Conservation (phyloP, 768 basidiomycete genomes). For the Russula vinacea region DNA sequence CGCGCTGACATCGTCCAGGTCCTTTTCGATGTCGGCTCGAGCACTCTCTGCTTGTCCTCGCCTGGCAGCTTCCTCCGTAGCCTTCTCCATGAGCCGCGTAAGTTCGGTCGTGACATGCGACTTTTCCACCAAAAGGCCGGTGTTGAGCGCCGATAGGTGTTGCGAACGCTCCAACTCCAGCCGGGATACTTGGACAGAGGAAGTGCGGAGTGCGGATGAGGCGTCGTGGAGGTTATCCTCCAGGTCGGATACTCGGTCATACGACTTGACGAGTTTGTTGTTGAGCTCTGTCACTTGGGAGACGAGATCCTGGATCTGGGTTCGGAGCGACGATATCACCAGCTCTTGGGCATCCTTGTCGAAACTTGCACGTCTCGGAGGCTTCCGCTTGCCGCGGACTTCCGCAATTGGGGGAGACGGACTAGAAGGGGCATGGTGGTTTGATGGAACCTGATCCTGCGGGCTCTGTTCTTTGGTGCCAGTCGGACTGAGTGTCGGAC, state of each 20-base stretch:
- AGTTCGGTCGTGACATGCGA: conserved; percentile 88
- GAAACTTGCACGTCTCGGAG: conserved; percentile 17
- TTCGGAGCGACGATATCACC: conserved; percentile 75
- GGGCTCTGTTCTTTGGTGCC: conserved; percentile 4
- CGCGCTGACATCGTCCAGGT: conserved; percentile 92
- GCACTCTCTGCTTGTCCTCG: conserved; percentile 89
- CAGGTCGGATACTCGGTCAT: conserved; percentile 87
- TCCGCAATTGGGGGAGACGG: conserved; percentile 13
- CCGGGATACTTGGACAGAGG: conserved; percentile 66
- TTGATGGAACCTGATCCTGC: conserved; percentile 8
- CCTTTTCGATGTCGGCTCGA: conserved; percentile 80
- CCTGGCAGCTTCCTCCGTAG: conserved; percentile 91
- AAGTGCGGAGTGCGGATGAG: conserved; percentile 53
- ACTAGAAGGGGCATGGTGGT: conserved; percentile 7
- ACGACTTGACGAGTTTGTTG: conserved; percentile 85
- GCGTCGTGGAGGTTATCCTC: conserved; percentile 83
- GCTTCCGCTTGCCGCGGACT: conserved; percentile 15
- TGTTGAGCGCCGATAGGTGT: conserved; percentile 87
- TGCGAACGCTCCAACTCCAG: conserved; percentile 83
- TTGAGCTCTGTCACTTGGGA: conserved; percentile 91
- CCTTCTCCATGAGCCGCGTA: conserved; percentile 87
- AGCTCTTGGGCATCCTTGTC: conserved; percentile 71
- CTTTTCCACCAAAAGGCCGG: conserved; percentile 89
- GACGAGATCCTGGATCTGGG: conserved; percentile 81
- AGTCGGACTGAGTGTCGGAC: not conserved